phyloP scores from a whole-genome alignment of 495 filamentous ascomycete genomes.

The Astrothelium macrocarpum region DNA sequence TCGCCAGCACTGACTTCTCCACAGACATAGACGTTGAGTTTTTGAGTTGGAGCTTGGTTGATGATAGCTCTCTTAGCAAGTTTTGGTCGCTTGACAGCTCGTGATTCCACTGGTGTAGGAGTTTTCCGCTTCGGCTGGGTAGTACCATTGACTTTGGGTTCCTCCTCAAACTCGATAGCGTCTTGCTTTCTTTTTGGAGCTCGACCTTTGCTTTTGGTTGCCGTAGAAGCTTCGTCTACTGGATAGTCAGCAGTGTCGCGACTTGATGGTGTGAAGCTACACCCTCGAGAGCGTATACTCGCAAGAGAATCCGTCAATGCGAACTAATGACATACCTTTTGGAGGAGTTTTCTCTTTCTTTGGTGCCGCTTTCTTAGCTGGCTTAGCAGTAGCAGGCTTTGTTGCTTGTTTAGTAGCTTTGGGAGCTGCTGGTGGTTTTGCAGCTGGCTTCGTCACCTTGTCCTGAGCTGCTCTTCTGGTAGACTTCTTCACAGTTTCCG shows the following conservation, averaged over 20 bases:
- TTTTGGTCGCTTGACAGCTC: background rate
- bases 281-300: no score
- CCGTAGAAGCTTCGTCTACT: background rate
- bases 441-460: background rate
- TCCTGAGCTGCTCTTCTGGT: background rate
- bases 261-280: background rate
- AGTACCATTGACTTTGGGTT: background rate
- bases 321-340: no score
- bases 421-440: background rate
- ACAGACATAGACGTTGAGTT: slow-evolving; percentile 58
- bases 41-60: slow-evolving; percentile 32
- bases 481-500: background rate
- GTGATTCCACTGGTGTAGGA: background rate
- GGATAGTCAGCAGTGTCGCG: background rate
- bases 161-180: background rate
- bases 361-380: background rate
- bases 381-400: background rate
- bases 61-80: slow-evolving; percentile 19
- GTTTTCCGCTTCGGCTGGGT: background rate
- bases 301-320: no score
- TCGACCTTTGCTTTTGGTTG: background rate
- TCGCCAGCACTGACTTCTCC: slow-evolving; percentile 61
- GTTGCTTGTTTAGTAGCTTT: background rate
- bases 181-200: background rate
- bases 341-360: background rate